Base-by-base conservation (phyloP, 345 rosid genomes). In the Cardamine chenopodiifolia region DNA sequence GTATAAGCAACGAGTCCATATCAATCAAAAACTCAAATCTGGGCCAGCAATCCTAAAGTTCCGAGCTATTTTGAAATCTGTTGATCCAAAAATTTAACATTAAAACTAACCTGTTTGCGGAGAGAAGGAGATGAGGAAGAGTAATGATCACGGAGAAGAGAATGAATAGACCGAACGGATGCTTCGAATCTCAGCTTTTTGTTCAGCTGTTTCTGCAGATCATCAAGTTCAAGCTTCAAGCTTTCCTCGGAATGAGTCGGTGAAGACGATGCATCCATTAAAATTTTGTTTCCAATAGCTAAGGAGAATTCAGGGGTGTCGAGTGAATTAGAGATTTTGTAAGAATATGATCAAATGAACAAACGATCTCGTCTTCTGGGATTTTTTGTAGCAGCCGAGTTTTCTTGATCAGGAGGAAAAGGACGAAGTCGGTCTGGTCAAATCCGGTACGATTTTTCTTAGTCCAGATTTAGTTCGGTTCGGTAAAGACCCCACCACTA, bases 161-260 rank as follows among this genome's bases (percentile, higher is more conserved):
- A 79, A 70, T 79, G 83, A 74, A 91, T 76, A 20, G 89, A 87
- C 45, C 84, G 81, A 52, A 94, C 89, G 6, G 98, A 83, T 6
- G 86, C 86, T 71, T 94, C 97, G 79, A 94, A 91, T 76, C 74
- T 86, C 70, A 79, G 89, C 77, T 91, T 94, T 84, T 90, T 91
- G 39, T 81, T 88, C 0, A 94, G 85, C 83, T 85, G 96, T 76
- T 82, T 91, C 82, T 86, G 90, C 73, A 88, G 82, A 74, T 91
- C 97, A 62, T 88, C 91, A 20, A 91, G 75, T 71, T 82, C 82
- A 53, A 81, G 83, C 76, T 80, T 80, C 88, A 90, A 78, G 66
- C 69, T 80, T 78, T 80, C 87, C 39, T 88, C 88, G 8, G 87
- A 83, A 74, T 11, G 37, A 61, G 74, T 32, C 37, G 74, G 54